Base-by-base conservation (phyloP, 2,329 filamentous ascomycete genomes). In the Tothia fuscella region DNA sequence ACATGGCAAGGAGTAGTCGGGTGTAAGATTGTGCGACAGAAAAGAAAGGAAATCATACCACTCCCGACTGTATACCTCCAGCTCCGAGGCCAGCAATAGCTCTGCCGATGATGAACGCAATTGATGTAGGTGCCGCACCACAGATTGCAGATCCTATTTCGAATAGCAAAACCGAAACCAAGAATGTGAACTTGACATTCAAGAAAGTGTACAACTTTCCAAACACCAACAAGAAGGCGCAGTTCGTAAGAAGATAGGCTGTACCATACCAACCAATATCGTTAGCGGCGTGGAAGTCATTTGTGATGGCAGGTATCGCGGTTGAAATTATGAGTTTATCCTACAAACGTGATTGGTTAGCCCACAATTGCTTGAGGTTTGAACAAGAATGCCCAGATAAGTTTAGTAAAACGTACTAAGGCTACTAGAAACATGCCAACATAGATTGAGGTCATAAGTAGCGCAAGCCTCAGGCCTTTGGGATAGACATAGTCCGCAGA, bases 301-400 rank as follows among this genome's bases (percentile, higher is more conserved):
- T 20, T 17, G 43, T 45, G 30, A 45, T 71, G 9, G 54, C 54
- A 2, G 67, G 67, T 24, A 69, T 68, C 1, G 67, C 67, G 1
- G 63, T 67, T 13, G 60, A 57, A 14, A 71, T 59, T 22, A 62
- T 61, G 3, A 50, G 46, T 41, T 41, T 46, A 38, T 44, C 26
- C 28, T 44, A 33, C 14, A n/a, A n/a, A n/a, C n/a, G n/a, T n/a
- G n/a, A n/a, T n/a, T n/a, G n/a, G n/a, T n/a, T n/a, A n/a, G n/a
- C n/a, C n/a, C n/a, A n/a, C n/a, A n/a, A n/a, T n/a, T n/a, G n/a
- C n/a, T n/a, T n/a, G n/a, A n/a, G n/a, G n/a, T n/a, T n/a, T n/a
- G n/a, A n/a, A n/a, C n/a, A n/a, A n/a, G n/a, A n/a, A n/a, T n/a
- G n/a, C n/a, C n/a, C n/a, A n/a, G n/a, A n/a, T n/a, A n/a, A n/a